phyloP scores from a whole-genome alignment of 768 basidiomycete genomes.

The Amylocystis lapponica region DNA sequence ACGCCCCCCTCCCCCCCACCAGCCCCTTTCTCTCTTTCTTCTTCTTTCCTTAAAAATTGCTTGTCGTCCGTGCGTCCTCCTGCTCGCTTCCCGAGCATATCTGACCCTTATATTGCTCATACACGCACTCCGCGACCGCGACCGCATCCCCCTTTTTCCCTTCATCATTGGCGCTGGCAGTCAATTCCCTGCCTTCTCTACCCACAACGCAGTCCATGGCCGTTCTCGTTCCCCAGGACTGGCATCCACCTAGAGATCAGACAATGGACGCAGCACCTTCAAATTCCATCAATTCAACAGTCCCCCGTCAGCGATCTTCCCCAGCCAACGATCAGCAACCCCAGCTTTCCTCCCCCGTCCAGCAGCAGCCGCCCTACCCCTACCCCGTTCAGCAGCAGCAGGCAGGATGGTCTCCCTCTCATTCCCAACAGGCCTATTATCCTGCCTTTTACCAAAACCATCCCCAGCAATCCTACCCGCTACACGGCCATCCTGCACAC shows the following conservation, averaged over 20 bases:
- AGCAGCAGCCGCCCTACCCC: conserved; percentile 44
- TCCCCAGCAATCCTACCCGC: conserved; percentile 53
- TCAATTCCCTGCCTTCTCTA: conserved; percentile 9
- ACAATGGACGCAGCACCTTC: conserved; percentile 50
- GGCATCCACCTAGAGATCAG: conserved; percentile 61
- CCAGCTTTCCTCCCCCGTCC: conserved; percentile 23
- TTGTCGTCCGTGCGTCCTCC: background rate
- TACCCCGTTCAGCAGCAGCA: conserved; percentile 72
- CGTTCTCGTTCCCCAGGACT: conserved; percentile 73
- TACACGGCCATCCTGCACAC: conserved; percentile 29
- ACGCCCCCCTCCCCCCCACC: conserved; percentile 1
- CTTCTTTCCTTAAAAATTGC: conserved; percentile 18
- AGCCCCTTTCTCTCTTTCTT: conserved; percentile 7
- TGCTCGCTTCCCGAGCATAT: conserved; percentile 4
- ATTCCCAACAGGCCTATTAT: conserved; percentile 67
- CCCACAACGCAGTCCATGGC: conserved; percentile 49
- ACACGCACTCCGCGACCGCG: conserved; percentile 4
- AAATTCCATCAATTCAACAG: conserved; percentile 30
- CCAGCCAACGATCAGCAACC: conserved; percentile 48
- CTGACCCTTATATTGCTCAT: conserved; percentile 14
- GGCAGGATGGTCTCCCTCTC: conserved; percentile 63
- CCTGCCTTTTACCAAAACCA: conserved; percentile 73
- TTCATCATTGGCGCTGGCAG: conserved; percentile 4
- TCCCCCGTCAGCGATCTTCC: conserved; percentile 54
- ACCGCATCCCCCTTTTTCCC: background rate